phyloP scores from a whole-genome alignment of 192 early-diverging fungal species.

The Rhizoclosmatium sp. region DNA sequence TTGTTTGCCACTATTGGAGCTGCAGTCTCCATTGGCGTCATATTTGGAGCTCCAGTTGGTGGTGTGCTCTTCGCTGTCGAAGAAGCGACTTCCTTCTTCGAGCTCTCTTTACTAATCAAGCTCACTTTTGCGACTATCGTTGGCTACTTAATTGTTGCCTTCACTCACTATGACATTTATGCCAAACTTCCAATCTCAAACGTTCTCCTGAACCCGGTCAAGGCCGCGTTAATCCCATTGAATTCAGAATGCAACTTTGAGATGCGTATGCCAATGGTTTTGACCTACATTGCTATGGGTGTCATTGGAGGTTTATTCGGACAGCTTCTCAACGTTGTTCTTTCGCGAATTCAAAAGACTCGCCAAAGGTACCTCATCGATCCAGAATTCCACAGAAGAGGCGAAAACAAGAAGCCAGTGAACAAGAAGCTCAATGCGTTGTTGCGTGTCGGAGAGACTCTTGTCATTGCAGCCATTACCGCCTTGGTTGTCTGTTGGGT shows the following conservation, averaged over 20 bases:
- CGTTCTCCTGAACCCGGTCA: conserved; percentile 4
- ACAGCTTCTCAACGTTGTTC: conserved; percentile 39
- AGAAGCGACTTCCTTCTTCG: conserved; percentile 51
- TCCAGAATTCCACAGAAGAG: conserved; percentile 8
- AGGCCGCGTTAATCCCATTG: conserved; percentile 33
- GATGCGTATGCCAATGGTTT: conserved; percentile 27
- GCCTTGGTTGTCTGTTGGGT: conserved; percentile 40
- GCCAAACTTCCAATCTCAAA: background rate
- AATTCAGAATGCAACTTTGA: conserved; percentile 23
- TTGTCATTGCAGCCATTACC: conserved; percentile 41
- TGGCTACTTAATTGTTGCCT: conserved; percentile 41
- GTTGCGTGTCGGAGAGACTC: conserved; percentile 39
- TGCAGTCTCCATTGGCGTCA: conserved; percentile 46
- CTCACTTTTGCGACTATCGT: conserved; percentile 44
- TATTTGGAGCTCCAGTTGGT: conserved; percentile 47
- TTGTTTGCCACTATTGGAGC: conserved; percentile 52
- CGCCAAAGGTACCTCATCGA: conserved; percentile 40
- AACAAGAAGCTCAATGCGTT: conserved; percentile 6
- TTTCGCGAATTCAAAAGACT: conserved; percentile 41
- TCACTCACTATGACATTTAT: background rate
- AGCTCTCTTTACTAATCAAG: conserved; percentile 37
- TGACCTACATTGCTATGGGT: conserved; percentile 40
- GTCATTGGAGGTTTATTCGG: conserved; percentile 37
- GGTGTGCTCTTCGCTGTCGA: conserved; percentile 52
- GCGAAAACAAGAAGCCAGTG: conserved; percentile 6